Percentiles rank a stretch among this genome's conserved stretches.
Conservation (phyloP, 257 asterid genomes). For the Verbascum thapsus region DNA sequence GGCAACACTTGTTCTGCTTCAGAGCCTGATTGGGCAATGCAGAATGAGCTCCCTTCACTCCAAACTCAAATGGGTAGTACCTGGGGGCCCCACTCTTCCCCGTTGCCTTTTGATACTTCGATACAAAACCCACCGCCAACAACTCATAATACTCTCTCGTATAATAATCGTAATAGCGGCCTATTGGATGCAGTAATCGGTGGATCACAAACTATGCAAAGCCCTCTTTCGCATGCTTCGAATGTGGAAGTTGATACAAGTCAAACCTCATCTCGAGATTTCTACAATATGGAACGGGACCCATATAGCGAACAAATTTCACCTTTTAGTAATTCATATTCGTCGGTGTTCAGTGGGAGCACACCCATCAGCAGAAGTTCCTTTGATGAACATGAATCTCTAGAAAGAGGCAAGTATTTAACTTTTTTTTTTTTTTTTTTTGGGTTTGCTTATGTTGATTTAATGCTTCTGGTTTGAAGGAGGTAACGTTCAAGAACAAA, state of each 20-base stretch:
- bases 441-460: slow-evolving; percentile 19
- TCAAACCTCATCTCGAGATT: slow-evolving; percentile 44
- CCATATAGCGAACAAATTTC: slow-evolving; percentile 46
- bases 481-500: slow-evolving; percentile 41
- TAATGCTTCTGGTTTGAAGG: slow-evolving; percentile 43
- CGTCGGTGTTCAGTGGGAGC: slow-evolving; percentile 54
- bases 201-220: slow-evolving; percentile 51
- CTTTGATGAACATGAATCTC: slow-evolving; percentile 46
- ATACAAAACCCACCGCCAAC: slow-evolving; percentile 64
- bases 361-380: slow-evolving; percentile 52
- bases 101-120: slow-evolving; percentile 55
- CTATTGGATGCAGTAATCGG: slow-evolving; percentile 63
- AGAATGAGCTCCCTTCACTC: slow-evolving; percentile 98
- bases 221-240: slow-evolving; percentile 32
- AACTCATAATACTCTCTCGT: slow-evolving; percentile 39
- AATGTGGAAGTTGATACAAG: slow-evolving; percentile 34
- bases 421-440: neutral
- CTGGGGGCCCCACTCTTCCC: slow-evolving; percentile 75
- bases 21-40: slow-evolving; percentile 69
- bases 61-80: slow-evolving; percentile 65
- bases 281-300: slow-evolving; percentile 50
- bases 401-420: slow-evolving; percentile 48
- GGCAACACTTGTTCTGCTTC: slow-evolving; percentile 77
- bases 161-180: slow-evolving; percentile 62
- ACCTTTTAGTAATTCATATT: slow-evolving; percentile 55